phyloP scores from a whole-genome alignment of 2,329 filamentous ascomycete genomes.

The Penicillium sp. region DNA sequence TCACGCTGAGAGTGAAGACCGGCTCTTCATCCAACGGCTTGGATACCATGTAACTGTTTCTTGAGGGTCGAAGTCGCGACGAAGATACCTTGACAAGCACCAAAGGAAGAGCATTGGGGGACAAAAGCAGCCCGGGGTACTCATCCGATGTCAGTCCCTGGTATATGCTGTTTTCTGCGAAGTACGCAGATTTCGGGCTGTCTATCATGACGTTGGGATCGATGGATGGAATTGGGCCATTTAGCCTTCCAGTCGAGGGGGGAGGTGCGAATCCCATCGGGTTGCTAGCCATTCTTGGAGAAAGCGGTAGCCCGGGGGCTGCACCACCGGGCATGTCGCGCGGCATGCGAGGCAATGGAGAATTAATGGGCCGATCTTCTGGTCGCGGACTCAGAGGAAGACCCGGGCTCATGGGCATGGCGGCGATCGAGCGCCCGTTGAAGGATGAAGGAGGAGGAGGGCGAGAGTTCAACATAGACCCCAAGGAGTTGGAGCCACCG shows the following conservation, averaged over 20 bases:
- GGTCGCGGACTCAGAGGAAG: constrained; percentile 64
- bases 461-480: constrained; percentile 34
- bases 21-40: constrained; percentile 86
- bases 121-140: constrained; percentile 80
- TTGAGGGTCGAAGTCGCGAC: constrained; percentile 89
- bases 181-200: constrained; percentile 31
- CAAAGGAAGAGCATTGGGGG: constrained; percentile 84
- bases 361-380: constrained; percentile 60
- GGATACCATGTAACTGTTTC: constrained; percentile 78
- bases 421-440: constrained; percentile 43
- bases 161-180: constrained; percentile 59
- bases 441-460: constrained; percentile 22
- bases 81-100: constrained; percentile 87
- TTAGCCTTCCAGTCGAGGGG: constrained; percentile 16
- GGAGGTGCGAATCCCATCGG: constrained; percentile 71
- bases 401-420: constrained; percentile 63
- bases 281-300: constrained; percentile 72
- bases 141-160: constrained; percentile 81
- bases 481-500: constrained; percentile 30
- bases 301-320: constrained; percentile 60
- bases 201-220: constrained; percentile 39
- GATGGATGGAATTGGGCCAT: constrained; percentile 35
- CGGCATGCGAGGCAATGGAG: constrained; percentile 60
- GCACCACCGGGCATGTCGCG: constrained; percentile 52
- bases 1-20: constrained; percentile 87